Base-by-base conservation (phyloP, 352 stramenopile species). In the Paralagenidium karlingii region DNA sequence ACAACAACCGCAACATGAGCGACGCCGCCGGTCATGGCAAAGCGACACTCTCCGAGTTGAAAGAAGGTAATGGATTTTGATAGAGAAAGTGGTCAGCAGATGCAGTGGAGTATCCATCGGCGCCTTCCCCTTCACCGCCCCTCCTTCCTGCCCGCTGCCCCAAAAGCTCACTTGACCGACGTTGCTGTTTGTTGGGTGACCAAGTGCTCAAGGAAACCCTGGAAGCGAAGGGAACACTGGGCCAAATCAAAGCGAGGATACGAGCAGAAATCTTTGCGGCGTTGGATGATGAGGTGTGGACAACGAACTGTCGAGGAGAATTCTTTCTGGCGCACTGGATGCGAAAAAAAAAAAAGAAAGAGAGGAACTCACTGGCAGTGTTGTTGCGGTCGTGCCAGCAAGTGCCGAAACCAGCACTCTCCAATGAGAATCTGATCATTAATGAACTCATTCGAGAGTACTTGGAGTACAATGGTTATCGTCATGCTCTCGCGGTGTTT, bases 381-480 rank as follows among this genome's bases (percentile, higher is more conserved):
- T n/a, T n/a, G n/a, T n/a, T 36, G 20, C 19, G 55, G 53, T 36
- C 45, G 56, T 58, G 45, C 42, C 20, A 54, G 47, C 33, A 24
- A n/a, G 61, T 68, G 0, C 65, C 69, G 0, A 86, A 82, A 38
- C 82, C 80, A 16, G 82, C 69, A 32, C 53, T 95, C 1, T 92
- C 76, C 15, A 95, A 91, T 48, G 86, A 96, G 33, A 96, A 95
- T 51, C 60, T 96, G 30, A 54, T 97, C 33, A 91, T 97, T 43
- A 96, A 97, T 48, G 86, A 96, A 60, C 60, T 97, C 16, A 92
- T 97, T 37, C 67, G 82, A 6, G 89, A 97, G 33, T 97, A 96
- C 51, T 56, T 97, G 8, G 65, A 86, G 37, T 97, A 94, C 63
- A 96, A 96, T 42, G 80, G 82, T n/a, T 97, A 97, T 49, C 53